Evolutionary conservation across 2,329 filamentous ascomycete genomes (phyloP), one percentile per base, ranked within the genome.

Genomic region (Sporothrix schenckii): DNA sequence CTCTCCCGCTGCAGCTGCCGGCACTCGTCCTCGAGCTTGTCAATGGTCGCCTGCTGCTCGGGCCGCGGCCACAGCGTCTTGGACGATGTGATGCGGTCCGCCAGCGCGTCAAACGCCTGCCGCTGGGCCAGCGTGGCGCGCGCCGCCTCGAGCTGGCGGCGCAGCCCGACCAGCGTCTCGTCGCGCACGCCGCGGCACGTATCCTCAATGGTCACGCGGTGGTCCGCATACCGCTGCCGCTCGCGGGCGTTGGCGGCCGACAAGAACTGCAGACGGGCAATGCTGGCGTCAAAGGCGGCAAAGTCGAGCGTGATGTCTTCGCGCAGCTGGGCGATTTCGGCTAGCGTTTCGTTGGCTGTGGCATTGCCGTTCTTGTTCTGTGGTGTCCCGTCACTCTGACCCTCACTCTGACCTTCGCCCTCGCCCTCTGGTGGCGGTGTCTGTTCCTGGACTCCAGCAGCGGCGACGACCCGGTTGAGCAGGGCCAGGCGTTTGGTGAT

Each of bases 261-360:
- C 0, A 97, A 89, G 77, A 97, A 92, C 75, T 97, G 94, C 52
- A 97, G 91, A 70, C 94, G 92, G 47, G 92, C 88, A 74, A 97
- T 91, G 77, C 89, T 92, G 80, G 88, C 92, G 79, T 97, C 92
- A 75, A 97, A 93, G 21, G 92, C 89, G 16, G 92, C 91, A 76
- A 97, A 95, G 80, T 98, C 94, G 74, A 97, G 88, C 7, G 91
- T 88, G 54, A 96, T 86, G 78, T 97, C 93, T 78, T 96, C 91
- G 72, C 89, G 90, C 76, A 96, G 91, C 76, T 89, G 86, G n/a
- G 85, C 82, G 72, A 90, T 85, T 75, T 88, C 84, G 50, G 53
- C 41, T 10, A 83, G 79, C 1, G 21, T 27, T 21, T 80, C 47
- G 14, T n/a, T 61, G 34, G 34, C 77, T 3, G 67, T 83, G 80